These are phyloP conservation scores for Cydonia oblonga DNA, from an alignment of 331 rosid genomes.

Conservation along the genomic window DNA sequence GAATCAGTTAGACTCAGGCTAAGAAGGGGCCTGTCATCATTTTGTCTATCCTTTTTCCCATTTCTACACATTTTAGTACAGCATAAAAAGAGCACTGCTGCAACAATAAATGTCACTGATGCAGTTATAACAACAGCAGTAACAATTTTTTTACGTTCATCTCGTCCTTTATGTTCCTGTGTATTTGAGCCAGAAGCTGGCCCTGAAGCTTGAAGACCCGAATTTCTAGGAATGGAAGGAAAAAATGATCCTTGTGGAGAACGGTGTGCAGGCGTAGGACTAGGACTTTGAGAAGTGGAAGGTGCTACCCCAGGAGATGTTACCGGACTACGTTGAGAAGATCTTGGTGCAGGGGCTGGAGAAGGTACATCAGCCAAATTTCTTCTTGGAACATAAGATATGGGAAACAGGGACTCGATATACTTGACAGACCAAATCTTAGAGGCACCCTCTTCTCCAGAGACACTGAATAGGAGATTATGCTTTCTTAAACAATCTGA, in stretches of 20 bases:
- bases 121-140: constrained; percentile 47
- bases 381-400: constrained; percentile 41
- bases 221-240: not conserved
- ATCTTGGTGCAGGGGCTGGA: constrained; percentile 14
- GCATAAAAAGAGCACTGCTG: constrained; percentile 43
- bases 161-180: not conserved
- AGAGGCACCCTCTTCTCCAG: constrained; percentile 42
- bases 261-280: not conserved
- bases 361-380: constrained; percentile 33
- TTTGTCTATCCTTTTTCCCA: constrained; percentile 26
- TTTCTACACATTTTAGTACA: constrained; percentile 32
- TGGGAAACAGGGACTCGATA: constrained; percentile 23
- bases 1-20: constrained; percentile 65
- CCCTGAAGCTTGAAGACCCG: constrained; percentile 4
- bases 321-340: constrained; percentile 22
- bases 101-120: constrained; percentile 46
- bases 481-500: constrained; percentile 54
- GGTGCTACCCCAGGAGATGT: constrained; percentile 17
- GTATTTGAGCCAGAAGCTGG: constrained; percentile 9
- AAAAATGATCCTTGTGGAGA: constrained; percentile 4
- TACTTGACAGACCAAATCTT: constrained; percentile 33
- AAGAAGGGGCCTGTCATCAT: constrained; percentile 85
- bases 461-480: constrained; percentile 18
- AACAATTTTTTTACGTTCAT: constrained; percentile 14
- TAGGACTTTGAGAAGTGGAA: constrained; percentile 17